Evolutionary conservation across 164 flowering plant genomes (phyloP).

Genomic region (Liquidambar formosana): DNA sequence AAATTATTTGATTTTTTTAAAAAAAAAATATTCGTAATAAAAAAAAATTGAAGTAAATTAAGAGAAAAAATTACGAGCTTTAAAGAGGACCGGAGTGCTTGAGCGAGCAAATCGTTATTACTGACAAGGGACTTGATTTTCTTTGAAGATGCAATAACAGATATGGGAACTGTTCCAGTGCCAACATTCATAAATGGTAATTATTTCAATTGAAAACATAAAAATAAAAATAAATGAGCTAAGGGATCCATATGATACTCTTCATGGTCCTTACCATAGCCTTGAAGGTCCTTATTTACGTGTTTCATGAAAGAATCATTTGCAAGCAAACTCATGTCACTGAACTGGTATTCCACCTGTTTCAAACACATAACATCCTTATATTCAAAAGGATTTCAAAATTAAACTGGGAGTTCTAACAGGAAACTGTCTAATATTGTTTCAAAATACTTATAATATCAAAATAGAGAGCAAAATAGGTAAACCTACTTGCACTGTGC

Average conservation of each 20-base stretch:
- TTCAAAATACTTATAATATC: neutral
- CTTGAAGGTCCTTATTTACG: constrained; percentile 81
- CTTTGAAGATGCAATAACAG: constrained; percentile 77
- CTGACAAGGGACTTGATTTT: constrained; percentile 70
- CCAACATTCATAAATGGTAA: constrained; percentile 5
- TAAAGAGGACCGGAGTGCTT: constrained; percentile 75
- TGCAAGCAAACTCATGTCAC: constrained; percentile 85
- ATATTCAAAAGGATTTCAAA: neutral
- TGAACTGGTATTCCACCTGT: constrained; percentile 90
- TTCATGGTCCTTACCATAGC: constrained; percentile 61
- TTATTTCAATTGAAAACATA: neutral
- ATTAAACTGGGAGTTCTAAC: neutral
- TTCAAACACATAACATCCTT: constrained; percentile 3
- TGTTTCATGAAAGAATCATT: constrained; percentile 75
- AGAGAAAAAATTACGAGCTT: constrained; percentile 62
- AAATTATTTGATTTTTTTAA: neutral
- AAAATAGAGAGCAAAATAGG: neutral
- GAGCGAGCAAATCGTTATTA: constrained; percentile 56
- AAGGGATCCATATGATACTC: neutral
- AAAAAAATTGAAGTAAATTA: neutral
- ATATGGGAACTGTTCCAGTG: constrained; percentile 63
- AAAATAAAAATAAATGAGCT: neutral
- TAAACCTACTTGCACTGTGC: neutral
- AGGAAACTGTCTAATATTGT: neutral
- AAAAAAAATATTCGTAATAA: neutral